Conservation (phyloP, 2,329 filamentous ascomycete species). For the Colletotrichum sp. region DNA sequence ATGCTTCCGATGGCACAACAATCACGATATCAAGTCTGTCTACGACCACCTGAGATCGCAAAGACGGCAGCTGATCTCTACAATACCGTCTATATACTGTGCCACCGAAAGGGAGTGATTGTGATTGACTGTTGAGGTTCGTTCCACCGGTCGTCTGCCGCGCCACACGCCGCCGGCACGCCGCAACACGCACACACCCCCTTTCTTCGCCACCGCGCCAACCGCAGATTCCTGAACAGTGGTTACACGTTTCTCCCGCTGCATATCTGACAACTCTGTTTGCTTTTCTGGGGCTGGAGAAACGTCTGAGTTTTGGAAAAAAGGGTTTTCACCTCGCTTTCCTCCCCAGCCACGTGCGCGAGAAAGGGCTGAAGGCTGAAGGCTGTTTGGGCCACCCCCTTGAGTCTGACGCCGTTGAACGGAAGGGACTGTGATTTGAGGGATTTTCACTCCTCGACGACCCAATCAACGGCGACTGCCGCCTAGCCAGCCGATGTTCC, state of each 20-base stretch:
- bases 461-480: not conserved
- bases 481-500: fast-evolving
- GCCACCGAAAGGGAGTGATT: not conserved
- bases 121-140: not conserved
- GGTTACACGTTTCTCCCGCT: not conserved
- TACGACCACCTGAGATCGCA: fast-evolving
- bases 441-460: not conserved
- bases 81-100: not conserved
- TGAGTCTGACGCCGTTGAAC: not conserved
- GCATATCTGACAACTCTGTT: not conserved
- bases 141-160: not conserved
- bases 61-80: not conserved
- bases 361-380: not conserved
- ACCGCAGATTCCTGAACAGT: not conserved
- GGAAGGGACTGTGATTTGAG: not conserved
- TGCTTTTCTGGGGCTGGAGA: not conserved
- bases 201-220: not conserved
- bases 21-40: not conserved
- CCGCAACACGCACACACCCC: not conserved
- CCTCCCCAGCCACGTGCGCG: too few relatives aligned
- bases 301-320: not conserved
- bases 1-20: not conserved
- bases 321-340: too few relatives aligned
- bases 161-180: not conserved
- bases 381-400: not conserved